Base-by-base conservation (phyloP, 768 basidiomycete genomes). In the Amanita pseudoporphyria region DNA sequence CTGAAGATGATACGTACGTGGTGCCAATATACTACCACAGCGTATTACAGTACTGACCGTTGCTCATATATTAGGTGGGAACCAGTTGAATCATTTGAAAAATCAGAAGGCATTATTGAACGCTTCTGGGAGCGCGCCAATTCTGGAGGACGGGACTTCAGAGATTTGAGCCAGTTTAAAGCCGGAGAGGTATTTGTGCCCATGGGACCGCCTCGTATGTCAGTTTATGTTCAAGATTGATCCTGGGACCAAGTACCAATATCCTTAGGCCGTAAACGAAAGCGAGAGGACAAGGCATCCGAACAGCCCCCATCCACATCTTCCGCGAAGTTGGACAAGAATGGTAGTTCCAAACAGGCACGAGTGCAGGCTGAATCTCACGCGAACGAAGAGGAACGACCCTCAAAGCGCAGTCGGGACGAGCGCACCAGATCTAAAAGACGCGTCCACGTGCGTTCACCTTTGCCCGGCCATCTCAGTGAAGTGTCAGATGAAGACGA, bases 201-300 rank as follows among this genome's bases (percentile, higher is more conserved):
- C 14, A 63, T 71, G 18, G 82, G 83, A 0, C 82, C 82, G 40
- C 82, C 82, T 44, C 72, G 82, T 83, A 67, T 52, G 62, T 37
- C 35, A 26, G 55, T 47, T 14, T 14, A n/a, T 16, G 12, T 51
- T 41, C 3, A 45, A 14, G 2, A 26, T 26, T 33, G 3, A 24
- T 26, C 30, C 21, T 16, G 28, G 9, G 10, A 35, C 10, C 26
- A 48, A 19, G 50, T 49, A 19, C 47, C 38, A 33, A 28, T 14
- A 14, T 31, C 31, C 53, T 13, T 35, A 60, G 42, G 56, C 28
- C 52, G 49, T 37, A 60, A 62, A 41, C 48, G 48, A 52, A 62
- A 60, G 39, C 51, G 42, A 19, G 38, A 35, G n/a, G 22, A 16
- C 13, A 7, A 9, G 21, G 39, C 16, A 7, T 7, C 19, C 22